phyloP scores from a whole-genome alignment of 2,329 filamentous ascomycete genomes.

The Podosphaera fusca region DNA sequence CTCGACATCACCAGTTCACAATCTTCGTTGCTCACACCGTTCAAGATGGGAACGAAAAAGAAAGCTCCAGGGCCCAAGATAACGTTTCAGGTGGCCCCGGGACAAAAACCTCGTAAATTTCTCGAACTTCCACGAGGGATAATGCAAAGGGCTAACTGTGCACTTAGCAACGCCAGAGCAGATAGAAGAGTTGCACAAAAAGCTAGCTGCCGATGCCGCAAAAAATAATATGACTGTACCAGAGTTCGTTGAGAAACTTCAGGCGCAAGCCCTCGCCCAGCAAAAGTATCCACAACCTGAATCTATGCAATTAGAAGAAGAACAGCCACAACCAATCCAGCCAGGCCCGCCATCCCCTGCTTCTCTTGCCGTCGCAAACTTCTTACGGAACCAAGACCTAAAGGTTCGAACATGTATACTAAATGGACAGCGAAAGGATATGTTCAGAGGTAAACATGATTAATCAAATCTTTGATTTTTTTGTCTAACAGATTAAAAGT shows the following conservation, averaged over 20 bases:
- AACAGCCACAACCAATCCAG: constrained; percentile 41
- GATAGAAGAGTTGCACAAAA: constrained; percentile 61
- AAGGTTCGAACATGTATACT: constrained; percentile 83
- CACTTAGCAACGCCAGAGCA: constrained; percentile 39
- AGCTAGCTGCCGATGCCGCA: constrained; percentile 60
- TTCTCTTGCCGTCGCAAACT: constrained; percentile 72
- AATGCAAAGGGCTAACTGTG: not conserved
- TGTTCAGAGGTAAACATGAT: constrained; percentile 57
- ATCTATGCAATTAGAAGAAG: constrained; percentile 22
- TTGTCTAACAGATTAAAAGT: constrained; percentile 27
- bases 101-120: not conserved
- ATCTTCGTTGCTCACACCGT: no score
- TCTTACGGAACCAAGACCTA: constrained; percentile 60
- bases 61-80: not conserved
- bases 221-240: constrained; percentile 68
- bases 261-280: constrained; percentile 28
- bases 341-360: constrained; percentile 72
- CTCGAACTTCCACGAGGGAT: not conserved
- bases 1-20: no score
- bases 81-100: not conserved
- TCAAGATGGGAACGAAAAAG: not conserved
- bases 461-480: not conserved
- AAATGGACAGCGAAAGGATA: constrained; percentile 89
- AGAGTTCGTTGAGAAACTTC: constrained; percentile 54
- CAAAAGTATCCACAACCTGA: constrained; percentile 20